Evolutionary conservation across 148 eudicot species (phyloP), one percentile per base, ranked within the genome.

Genomic region (Spergularia marina): DNA sequence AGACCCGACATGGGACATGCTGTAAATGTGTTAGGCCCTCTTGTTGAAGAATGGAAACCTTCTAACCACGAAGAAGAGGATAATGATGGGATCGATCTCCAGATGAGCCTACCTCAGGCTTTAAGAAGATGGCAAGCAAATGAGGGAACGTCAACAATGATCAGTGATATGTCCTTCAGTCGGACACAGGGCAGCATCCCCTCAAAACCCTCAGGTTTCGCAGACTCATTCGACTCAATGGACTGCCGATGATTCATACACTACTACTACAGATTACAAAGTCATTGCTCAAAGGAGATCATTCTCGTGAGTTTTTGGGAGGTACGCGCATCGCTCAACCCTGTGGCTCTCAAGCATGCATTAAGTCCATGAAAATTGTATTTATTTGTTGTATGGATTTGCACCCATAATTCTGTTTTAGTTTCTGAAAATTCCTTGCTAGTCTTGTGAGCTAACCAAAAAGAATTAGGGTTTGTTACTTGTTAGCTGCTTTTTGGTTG

Each of bases 201-300:
- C 12, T 40, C 84, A 3, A 87, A 87, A 56, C 89, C 89, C 15
- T 74, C 87, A 0, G 89, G 89, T n/a, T 82, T 87, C n/a, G 86
- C 89, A 14, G 84, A 82, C 73, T 80, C 86, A 15, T 87, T 87
- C 44, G 83, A 72, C 76, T 84, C 89, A 7, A 80, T 54, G 74
- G 87, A 87, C 65, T 84, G 87, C 52, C 83, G 89, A 64, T 87
- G 71, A 80, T 15, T 12, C 39, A 21, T 16, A 11, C 20, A 5
- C 20, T 30, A 30, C 36, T 3, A 40, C 9, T 25, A 53, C 21
- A 44, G 8, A 44, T 7, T 20, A 56, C n/a, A 76, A 20, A 9
- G 6, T 5, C 1, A 41, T 71, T 40, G 44, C 62, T 60, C 18
- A 11, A 17, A 6, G 21, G 54, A 58, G 55, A 40, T n/a, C 23